Evolutionary conservation across 1,284 basidiomycete species (phyloP).

Genomic region (Sparassis latifolia): DNA sequence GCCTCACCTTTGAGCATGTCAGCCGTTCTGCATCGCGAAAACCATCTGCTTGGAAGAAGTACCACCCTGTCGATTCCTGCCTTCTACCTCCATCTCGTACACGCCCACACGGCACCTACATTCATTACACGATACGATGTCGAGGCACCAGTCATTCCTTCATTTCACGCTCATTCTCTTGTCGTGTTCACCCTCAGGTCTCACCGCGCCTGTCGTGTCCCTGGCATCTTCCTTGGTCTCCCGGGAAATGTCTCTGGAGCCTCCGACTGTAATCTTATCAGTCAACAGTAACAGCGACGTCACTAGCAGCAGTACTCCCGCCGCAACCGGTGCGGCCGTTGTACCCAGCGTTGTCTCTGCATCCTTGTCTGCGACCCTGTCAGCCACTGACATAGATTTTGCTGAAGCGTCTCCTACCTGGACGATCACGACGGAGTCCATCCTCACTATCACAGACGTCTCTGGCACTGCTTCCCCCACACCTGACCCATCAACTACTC

Average conservation of each 20-base stretch:
- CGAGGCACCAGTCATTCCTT: slow-evolving; percentile 12
- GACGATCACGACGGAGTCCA: not conserved
- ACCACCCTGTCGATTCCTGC: too few species aligned
- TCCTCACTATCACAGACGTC: not conserved
- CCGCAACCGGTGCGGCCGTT: not conserved
- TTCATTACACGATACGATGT: slow-evolving; percentile 9
- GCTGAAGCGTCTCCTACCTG: not conserved
- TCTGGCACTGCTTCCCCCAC: too few species aligned
- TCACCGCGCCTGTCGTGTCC: slow-evolving; percentile 7
- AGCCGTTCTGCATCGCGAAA: too few species aligned
- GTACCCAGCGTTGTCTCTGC: not conserved
- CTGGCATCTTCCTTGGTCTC: not conserved
- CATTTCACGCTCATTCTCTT: slow-evolving; percentile 13
- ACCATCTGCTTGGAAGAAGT: too few species aligned
- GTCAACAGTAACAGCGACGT: too few species aligned
- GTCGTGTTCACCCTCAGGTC: slow-evolving; percentile 12
- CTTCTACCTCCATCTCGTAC: not conserved
- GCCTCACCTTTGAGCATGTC: too few species aligned
- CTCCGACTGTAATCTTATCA: not conserved
- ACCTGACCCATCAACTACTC: too few species aligned
- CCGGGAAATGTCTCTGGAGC: not conserved
- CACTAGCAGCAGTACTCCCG: too few species aligned
- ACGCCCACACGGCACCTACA: slow-evolving; percentile 21
- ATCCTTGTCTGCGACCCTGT: not conserved
- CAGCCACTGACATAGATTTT: not conserved